Evolutionary conservation across 2,329 filamentous ascomycete genomes (phyloP).

Genomic region (Phialophora macrospora): DNA sequence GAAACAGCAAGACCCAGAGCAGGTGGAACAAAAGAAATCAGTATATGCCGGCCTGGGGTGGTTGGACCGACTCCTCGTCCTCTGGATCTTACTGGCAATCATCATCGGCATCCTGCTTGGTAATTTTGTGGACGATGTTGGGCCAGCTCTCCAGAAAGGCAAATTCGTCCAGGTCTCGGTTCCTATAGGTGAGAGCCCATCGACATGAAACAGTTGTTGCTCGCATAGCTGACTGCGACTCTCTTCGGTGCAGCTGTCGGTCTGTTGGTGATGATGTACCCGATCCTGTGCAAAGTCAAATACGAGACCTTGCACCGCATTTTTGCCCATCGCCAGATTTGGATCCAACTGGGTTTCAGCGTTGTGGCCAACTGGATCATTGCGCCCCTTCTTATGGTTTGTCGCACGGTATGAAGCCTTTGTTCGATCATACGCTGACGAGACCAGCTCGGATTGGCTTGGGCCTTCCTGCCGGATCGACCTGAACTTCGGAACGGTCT

Average conservation of each 20-base stretch:
- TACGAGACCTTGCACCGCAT: slow-evolving; percentile 75
- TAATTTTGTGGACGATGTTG: slow-evolving; percentile 72
- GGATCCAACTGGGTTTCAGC: slow-evolving; percentile 78
- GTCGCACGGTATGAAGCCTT: not conserved
- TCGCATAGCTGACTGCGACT: not conserved
- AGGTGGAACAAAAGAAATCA: slow-evolving; percentile 32
- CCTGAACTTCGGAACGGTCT: slow-evolving; percentile 64
- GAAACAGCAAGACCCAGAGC: slow-evolving; percentile 7
- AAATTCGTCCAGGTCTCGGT: slow-evolving; percentile 73
- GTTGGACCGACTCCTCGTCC: slow-evolving; percentile 66
- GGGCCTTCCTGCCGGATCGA: slow-evolving; percentile 60
- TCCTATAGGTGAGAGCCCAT: slow-evolving; percentile 61
- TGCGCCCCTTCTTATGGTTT: slow-evolving; percentile 74
- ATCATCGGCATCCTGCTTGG: slow-evolving; percentile 73
- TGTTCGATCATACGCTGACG: not conserved
- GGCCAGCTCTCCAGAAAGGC: slow-evolving; percentile 68
- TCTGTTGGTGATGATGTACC: slow-evolving; percentile 90
- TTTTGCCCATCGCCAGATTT: slow-evolving; percentile 65
- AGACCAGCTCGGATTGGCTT: slow-evolving; percentile 55
- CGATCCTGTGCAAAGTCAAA: slow-evolving; percentile 83
- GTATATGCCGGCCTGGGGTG: slow-evolving; percentile 58
- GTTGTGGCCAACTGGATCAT: slow-evolving; percentile 80
- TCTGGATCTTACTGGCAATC: slow-evolving; percentile 82
- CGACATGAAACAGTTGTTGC: not conserved
- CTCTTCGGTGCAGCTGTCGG: slow-evolving; percentile 67